A percentile compares a stretch with the other conserved stretches of the same genome.
These are phyloP conservation scores for Trichoderma atroviride DNA, from an alignment of 2,329 filamentous ascomycete genomes.

Conservation along the genomic window DNA sequence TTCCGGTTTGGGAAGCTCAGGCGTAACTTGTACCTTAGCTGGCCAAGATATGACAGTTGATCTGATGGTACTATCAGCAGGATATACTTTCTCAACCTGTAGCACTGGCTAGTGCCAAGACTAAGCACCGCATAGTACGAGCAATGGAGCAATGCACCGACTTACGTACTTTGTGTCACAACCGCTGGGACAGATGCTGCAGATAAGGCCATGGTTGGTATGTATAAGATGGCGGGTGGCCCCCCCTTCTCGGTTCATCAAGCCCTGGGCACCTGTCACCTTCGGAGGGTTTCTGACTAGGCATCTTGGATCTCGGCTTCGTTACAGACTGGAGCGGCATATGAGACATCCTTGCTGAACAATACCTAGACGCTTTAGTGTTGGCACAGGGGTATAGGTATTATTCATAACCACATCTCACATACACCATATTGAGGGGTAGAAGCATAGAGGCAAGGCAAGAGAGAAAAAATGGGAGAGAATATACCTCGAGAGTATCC, in stretches of 20 bases:
- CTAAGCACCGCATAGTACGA: neutral
- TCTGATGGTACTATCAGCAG: neutral
- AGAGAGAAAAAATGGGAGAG: neutral
- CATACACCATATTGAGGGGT: neutral
- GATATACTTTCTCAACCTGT: neutral
- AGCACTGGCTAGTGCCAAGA: neutral
- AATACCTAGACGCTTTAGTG: neutral
- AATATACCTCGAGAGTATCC: neutral
- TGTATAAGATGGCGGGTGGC: neutral
- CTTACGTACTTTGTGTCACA: neutral
- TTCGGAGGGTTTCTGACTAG: neutral
- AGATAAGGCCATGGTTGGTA: neutral
- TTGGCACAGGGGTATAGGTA: neutral
- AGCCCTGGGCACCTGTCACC: neutral
- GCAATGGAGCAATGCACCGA: neutral
- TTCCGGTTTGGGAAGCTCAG: constrained; percentile 14
- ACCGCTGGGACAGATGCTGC: neutral
- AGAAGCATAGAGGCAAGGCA: too few species aligned
- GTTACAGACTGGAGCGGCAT: neutral
- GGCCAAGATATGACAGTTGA: neutral
- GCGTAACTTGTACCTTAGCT: constrained; percentile 12
- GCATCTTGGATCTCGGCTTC: constrained; percentile 11
- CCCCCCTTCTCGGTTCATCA: neutral
- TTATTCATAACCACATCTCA: neutral
- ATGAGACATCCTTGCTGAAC: neutral